A percentile compares a stretch with the other conserved stretches of the same genome.
Conservation (phyloP, 1,284 basidiomycete genomes). For the Stygiomarasmius scandens region DNA sequence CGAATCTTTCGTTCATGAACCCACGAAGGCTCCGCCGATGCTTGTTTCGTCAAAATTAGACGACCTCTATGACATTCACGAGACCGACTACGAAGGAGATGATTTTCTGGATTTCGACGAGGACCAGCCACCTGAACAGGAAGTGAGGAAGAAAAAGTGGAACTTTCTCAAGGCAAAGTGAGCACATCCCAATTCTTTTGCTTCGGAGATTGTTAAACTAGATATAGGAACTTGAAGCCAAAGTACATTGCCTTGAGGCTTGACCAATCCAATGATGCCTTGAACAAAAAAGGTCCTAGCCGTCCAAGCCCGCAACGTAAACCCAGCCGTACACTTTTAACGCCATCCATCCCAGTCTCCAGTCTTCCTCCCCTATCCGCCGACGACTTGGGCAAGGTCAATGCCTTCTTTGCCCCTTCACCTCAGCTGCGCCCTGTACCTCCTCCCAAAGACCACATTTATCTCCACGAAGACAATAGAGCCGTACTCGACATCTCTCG, state of each 20-base stretch:
- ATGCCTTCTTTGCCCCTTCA: background rate
- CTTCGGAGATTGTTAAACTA: background rate
- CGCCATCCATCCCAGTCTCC: background rate
- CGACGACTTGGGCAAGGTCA: constrained; percentile 2
- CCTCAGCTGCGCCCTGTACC: background rate
- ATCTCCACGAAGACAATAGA: too few relatives aligned
- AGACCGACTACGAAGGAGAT: too few relatives aligned
- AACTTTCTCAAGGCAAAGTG: background rate
- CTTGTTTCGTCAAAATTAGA: too few relatives aligned
- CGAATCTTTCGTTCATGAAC: too few relatives aligned
- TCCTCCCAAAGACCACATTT: background rate
- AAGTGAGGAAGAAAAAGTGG: background rate
- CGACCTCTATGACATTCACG: too few relatives aligned
- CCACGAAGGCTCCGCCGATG: too few relatives aligned
- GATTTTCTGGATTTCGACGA: background rate
- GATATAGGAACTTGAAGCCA: background rate
- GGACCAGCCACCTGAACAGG: background rate
- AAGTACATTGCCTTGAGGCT: background rate
- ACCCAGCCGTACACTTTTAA: background rate
- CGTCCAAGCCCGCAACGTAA: background rate
- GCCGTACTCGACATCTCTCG: background rate
- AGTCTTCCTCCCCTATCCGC: background rate
- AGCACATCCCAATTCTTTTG: background rate
- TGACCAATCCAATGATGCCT: background rate
- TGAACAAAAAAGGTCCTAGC: background rate